phyloP scores from a whole-genome alignment of 225 moss, liverwort and hornwort species.

The Lunularia cruciata region DNA sequence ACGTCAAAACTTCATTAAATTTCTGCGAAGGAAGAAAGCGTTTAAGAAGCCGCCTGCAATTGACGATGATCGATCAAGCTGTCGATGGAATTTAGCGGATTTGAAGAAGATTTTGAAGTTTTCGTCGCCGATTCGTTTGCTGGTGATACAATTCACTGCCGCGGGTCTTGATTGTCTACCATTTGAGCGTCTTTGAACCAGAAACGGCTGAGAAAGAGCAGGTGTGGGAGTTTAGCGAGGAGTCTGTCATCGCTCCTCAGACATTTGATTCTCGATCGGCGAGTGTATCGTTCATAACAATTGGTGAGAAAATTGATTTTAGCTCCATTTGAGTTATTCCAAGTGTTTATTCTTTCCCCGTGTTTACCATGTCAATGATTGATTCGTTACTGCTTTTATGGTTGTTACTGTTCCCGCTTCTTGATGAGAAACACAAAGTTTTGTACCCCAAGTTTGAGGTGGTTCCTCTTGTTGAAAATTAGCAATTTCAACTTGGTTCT shows the following conservation, averaged over 20 bases:
- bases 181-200: constrained; percentile 4
- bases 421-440: no score
- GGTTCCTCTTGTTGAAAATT: no score
- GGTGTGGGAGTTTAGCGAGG: background rate
- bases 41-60: no score
- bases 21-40: background rate
- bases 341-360: no score
- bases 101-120: background rate
- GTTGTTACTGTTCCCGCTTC: no score
- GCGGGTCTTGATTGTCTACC: background rate
- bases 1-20: constrained; percentile 4
- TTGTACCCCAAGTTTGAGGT: no score
- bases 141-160: background rate
- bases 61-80: no score
- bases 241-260: background rate
- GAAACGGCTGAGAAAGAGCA: background rate
- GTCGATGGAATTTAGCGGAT: background rate
- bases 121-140: background rate
- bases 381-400: no score
- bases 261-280: background rate
- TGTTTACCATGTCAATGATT: no score
- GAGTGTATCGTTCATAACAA: no score
- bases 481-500: background rate
- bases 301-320: no score
- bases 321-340: no score